Evolutionary conservation across 2,329 filamentous ascomycete genomes (phyloP).

Genomic region (Colletotrichum theobromicola): DNA sequence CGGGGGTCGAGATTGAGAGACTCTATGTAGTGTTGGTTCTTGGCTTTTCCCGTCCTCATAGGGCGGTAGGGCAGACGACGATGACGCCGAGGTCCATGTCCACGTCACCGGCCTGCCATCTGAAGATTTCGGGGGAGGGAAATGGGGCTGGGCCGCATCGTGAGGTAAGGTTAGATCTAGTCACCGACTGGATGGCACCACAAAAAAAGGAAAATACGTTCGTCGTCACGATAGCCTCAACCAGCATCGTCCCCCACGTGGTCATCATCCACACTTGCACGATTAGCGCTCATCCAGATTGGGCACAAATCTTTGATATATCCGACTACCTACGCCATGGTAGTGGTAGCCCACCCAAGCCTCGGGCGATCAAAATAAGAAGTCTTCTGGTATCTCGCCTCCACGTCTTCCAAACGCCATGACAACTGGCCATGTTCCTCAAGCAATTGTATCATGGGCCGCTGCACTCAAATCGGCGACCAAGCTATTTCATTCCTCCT

Average conservation of each 20-base stretch:
- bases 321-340: neutral
- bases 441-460: conserved; percentile 1
- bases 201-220: neutral
- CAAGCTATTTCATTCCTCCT: neutral
- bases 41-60: neutral
- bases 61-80: neutral
- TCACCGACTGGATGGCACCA: neutral
- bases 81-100: neutral
- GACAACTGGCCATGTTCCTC: neutral
- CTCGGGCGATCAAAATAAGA: conserved; percentile 5
- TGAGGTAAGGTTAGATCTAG: neutral
- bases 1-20: neutral
- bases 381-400: conserved; percentile 18
- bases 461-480: neutral
- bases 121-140: neutral
- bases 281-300: neutral
- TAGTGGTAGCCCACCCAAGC: neutral
- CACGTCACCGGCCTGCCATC: neutral
- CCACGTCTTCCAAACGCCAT: conserved; percentile 17
- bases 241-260: neutral
- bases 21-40: too few species aligned
- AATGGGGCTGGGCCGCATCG: neutral
- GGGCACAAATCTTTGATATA: neutral
- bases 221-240: neutral
- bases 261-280: neutral